Base-by-base conservation (phyloP, 805 yeast species). In the Ogataea wickerhamii region DNA sequence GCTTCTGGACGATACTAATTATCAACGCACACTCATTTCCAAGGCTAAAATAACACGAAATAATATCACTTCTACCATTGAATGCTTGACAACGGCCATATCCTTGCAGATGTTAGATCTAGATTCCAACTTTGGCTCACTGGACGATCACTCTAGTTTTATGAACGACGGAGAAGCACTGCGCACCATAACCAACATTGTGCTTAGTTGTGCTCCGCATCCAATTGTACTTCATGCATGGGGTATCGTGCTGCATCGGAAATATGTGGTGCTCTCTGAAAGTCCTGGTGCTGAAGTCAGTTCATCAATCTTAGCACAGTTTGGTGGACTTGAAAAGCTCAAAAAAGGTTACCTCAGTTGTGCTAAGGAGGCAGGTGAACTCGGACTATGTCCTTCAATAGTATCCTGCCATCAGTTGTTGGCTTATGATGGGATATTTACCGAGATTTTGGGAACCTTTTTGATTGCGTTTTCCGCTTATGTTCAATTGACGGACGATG, bases 201-300 rank as follows among this genome's bases (percentile, higher is more conserved):
- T 59, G 2, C 38, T 61, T 4, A 52, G 60, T 7, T 51, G 70
- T 1, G 56, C 64, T 10, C 41, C 60, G 2, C 74, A 74, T 43
- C 62, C 84, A 2, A 55, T 82, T 8, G 62, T 80, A 1, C 55
- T 76, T 30, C 82, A 81, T 52, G 71, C 77, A 17, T 84, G 91
- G 91, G 73, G 85, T 21, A 73, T 81, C 11, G 56, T 79, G 8
- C 53, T 79, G 8, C 75, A 76, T 47, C 63, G 80, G 17, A 77
- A 79, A 43, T 65, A 67, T 6, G 62, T 69, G 16, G 51, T 73
- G 3, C 49, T 73, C n/a, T 38, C 48, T 6, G 40, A 70, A 28
- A 52, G 52, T 14, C 61, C 68, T 20, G 53, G 55, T 2, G 40
- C 53, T 34, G 45, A 49, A 0, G 32, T 35, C 5, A 34, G 61